phyloP scores from a whole-genome alignment of 495 filamentous ascomycete species.

The Letharia lupina region DNA sequence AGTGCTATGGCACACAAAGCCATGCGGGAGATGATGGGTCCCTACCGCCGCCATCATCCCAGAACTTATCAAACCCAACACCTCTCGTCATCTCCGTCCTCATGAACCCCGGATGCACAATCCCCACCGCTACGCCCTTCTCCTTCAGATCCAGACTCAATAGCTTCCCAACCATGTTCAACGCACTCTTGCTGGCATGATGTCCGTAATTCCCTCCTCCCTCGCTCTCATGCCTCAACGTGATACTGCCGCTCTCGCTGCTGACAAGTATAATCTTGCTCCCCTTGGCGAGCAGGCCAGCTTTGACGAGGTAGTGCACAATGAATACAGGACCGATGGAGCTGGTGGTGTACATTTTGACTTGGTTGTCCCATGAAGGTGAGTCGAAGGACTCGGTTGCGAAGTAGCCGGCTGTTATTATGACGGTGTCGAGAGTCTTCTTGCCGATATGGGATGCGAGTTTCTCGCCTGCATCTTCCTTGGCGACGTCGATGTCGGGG shows the following conservation, averaged over 20 bases:
- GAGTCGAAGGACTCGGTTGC: constrained; percentile 52
- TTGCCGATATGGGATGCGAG: constrained; percentile 38
- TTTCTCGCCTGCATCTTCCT: constrained; percentile 47
- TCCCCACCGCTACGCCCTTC: constrained; percentile 52
- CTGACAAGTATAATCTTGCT: constrained; percentile 59
- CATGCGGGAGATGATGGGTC: background rate
- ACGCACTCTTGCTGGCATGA: constrained; percentile 61
- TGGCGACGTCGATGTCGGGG: constrained; percentile 46
- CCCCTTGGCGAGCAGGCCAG: constrained; percentile 39
- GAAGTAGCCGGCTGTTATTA: constrained; percentile 64
- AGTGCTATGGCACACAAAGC: background rate
- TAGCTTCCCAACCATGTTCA: constrained; percentile 69
- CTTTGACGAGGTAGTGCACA: constrained; percentile 51
- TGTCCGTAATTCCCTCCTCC: constrained; percentile 67
- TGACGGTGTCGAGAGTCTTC: constrained; percentile 45
- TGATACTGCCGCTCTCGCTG: constrained; percentile 61
- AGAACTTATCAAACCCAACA: constrained; percentile 64
- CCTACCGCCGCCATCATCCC: constrained; percentile 57
- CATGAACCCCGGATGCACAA: constrained; percentile 71
- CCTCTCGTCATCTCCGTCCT: constrained; percentile 63
- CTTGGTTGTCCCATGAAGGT: constrained; percentile 57
- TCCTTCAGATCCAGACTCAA: constrained; percentile 59
- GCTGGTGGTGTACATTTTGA: constrained; percentile 63
- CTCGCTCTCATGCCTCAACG: constrained; percentile 55
- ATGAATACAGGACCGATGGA: constrained; percentile 60